Conservation (phyloP, 1,284 basidiomycete species). For the Exobasidium cylindrosporum region DNA sequence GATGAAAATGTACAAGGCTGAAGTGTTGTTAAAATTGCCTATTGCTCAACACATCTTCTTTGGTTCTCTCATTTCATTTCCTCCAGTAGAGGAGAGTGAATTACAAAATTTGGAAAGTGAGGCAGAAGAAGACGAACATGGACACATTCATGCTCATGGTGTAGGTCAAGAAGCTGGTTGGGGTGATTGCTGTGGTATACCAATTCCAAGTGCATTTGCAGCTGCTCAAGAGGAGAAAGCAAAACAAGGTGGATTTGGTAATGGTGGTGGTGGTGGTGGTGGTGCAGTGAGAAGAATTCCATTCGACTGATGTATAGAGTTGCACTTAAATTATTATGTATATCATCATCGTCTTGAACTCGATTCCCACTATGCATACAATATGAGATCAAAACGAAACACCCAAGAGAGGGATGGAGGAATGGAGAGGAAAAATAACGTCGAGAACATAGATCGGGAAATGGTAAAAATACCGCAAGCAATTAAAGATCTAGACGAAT, state of each 20-base stretch:
- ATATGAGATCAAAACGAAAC: not conserved
- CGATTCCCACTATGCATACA: not conserved
- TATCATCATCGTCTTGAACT: not conserved
- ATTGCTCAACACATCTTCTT: slow-evolving; percentile 96
- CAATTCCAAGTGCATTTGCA: slow-evolving; percentile 58
- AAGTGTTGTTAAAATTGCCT: slow-evolving; percentile 91
- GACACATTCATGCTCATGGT: slow-evolving; percentile 60
- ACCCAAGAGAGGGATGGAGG: not conserved
- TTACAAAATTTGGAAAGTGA: slow-evolving; percentile 55
- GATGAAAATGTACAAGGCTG: slow-evolving; percentile 96
- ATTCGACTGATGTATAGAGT: slow-evolving; percentile 16
- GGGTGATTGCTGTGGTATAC: slow-evolving; percentile 71
- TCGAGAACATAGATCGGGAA: not conserved
- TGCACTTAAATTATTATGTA: not conserved
- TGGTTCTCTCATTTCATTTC: slow-evolving; percentile 75
- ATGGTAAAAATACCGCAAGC: not conserved
- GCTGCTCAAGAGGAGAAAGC: slow-evolving; percentile 51
- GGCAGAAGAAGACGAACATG: slow-evolving; percentile 61
- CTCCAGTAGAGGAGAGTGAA: slow-evolving; percentile 35
- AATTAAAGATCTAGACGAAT: not conserved
- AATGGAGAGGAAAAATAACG: not conserved
- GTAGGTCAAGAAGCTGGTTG: slow-evolving; percentile 63
- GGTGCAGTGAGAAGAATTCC: slow-evolving; percentile 15
- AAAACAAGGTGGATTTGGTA: not conserved
- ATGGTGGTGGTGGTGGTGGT: not conserved